phyloP scores from a whole-genome alignment of 73 alveolate species.

The Uronychia binucleata region DNA sequence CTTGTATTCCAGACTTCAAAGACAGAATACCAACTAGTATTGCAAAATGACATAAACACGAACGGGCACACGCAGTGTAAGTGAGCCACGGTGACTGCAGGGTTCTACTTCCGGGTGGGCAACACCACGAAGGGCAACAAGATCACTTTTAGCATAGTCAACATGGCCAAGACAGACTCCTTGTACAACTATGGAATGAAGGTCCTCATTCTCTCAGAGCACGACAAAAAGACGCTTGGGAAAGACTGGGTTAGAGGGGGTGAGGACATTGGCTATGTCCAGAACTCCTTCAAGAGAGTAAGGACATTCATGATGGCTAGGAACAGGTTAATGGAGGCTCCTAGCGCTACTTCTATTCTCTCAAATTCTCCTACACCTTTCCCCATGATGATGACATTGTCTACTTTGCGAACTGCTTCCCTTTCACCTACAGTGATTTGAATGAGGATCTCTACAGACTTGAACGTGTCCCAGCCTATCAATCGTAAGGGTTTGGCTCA shows the following conservation, averaged over 20 bases:
- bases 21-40: conserved; percentile 70
- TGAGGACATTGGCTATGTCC: conserved; percentile 37
- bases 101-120: conserved; percentile 82
- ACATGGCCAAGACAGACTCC: conserved; percentile 72
- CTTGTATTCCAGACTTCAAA: conserved; percentile 57
- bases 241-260: conserved; percentile 72
- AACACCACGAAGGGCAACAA: conserved; percentile 52
- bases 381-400: conserved; percentile 91
- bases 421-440: conserved; percentile 89
- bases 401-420: conserved; percentile 96
- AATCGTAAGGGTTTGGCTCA: not conserved
- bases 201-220: conserved; percentile 74
- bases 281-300: conserved; percentile 59
- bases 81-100: not conserved
- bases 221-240: conserved; percentile 31
- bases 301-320: conserved; percentile 22
- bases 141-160: conserved; percentile 75
- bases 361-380: conserved; percentile 86
- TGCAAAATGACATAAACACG: conserved; percentile 85
- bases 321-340: not conserved
- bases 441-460: conserved; percentile 66
- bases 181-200: conserved; percentile 94
- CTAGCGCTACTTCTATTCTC: conserved; percentile 69
- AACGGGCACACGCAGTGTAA: conserved; percentile 82
- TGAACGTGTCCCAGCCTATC: conserved; percentile 28